phyloP scores from a whole-genome alignment of 257 asterid genomes.

The Dorcoceras hygrometricum region DNA sequence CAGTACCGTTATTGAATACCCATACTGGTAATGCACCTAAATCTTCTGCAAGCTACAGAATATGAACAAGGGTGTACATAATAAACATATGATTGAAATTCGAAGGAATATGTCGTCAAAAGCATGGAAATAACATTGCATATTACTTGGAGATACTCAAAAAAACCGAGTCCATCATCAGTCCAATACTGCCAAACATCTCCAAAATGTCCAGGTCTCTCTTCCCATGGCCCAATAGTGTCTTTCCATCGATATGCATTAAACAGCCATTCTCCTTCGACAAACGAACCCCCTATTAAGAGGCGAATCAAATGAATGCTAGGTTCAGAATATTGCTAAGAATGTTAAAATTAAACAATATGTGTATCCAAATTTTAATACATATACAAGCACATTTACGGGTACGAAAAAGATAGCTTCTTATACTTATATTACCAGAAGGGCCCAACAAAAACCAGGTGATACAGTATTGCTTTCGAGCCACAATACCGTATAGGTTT shows the following conservation, averaged over 20 bases:
- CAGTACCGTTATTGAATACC: conserved; percentile 88
- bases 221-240: conserved; percentile 85
- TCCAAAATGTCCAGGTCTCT: conserved; percentile 88
- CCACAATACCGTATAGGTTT: too few relatives aligned
- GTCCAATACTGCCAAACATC: conserved; percentile 98
- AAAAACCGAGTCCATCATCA: conserved; percentile 92
- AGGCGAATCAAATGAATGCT: not conserved
- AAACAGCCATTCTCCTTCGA: conserved; percentile 74
- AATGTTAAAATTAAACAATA: too few relatives aligned
- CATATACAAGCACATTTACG: too few relatives aligned
- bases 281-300: conserved; percentile 79
- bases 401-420: too few relatives aligned
- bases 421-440: not conserved
- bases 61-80: conserved; percentile 6
- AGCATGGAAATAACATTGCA: not conserved
- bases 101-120: not conserved
- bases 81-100: conserved; percentile 8
- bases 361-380: not conserved
- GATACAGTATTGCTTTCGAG: not conserved
- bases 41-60: conserved; percentile 92
- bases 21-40: conserved; percentile 82
- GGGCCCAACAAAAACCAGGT: not conserved
- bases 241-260: conserved; percentile 94
- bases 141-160: conserved; percentile 80
- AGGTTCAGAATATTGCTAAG: not conserved